phyloP scores from a whole-genome alignment of 805 yeast species.

The Kazachstania viticola region DNA sequence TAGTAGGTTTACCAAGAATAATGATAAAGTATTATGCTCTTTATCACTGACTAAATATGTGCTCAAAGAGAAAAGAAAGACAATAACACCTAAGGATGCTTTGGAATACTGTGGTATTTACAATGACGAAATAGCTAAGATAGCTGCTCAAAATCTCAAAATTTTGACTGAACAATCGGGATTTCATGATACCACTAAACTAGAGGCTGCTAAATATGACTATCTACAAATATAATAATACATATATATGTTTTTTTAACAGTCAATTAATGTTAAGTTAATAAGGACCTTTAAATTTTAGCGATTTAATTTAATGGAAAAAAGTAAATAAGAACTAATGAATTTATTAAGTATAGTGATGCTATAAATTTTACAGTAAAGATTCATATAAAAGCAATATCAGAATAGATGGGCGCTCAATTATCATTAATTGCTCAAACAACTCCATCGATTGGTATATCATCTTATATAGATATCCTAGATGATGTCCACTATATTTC shows the following conservation, averaged over 20 bases:
- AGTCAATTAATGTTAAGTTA: no score
- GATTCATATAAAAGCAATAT: no score
- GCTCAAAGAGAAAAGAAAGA: slow-evolving; percentile 64
- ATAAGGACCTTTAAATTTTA: no score
- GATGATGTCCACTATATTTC: slow-evolving; percentile 64
- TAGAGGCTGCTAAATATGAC: slow-evolving; percentile 10
- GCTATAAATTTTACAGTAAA: no score
- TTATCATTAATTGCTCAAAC: slow-evolving; percentile 80
- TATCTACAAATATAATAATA: no score
- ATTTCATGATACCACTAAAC: slow-evolving; percentile 19
- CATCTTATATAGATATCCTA: slow-evolving; percentile 77
- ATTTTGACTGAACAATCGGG: slow-evolving; percentile 17
- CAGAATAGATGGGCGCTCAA: slow-evolving; percentile 66
- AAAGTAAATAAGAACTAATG: no score
- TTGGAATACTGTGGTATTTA: slow-evolving; percentile 45
- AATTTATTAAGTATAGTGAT: no score
- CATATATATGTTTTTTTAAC: no score
- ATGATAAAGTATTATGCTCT: slow-evolving; percentile 36
- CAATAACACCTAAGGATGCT: slow-evolving; percentile 56
- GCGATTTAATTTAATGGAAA: no score
- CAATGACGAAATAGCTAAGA: slow-evolving; percentile 37
- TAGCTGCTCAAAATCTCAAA: slow-evolving; percentile 30
- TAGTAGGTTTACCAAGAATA: slow-evolving; percentile 42
- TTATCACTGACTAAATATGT: slow-evolving; percentile 69
- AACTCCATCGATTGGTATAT: slow-evolving; percentile 82